Percentiles rank a stretch among this genome's conserved stretches.
Conservation (phyloP, 495 filamentous ascomycete genomes). For the Hypoxylon subgilvum region DNA sequence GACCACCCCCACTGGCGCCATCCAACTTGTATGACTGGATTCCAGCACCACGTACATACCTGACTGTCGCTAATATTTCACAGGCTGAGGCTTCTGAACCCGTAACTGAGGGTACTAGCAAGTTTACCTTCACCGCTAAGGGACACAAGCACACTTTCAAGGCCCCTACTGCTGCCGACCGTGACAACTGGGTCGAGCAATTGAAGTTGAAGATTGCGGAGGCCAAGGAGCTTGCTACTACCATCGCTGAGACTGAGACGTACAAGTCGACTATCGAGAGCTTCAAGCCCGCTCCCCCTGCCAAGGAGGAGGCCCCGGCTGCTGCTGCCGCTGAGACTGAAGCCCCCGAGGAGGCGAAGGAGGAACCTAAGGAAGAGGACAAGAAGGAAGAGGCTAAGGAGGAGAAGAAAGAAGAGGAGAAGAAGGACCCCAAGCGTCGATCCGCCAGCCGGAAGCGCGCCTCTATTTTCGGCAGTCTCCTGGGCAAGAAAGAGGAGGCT, state of each 20-base stretch:
- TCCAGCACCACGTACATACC: no score
- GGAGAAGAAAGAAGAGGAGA: slow-evolving; percentile 52
- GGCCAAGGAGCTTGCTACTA: slow-evolving; percentile 74
- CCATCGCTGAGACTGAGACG: slow-evolving; percentile 70
- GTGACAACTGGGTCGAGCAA: slow-evolving; percentile 86
- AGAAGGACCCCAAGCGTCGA: slow-evolving; percentile 64
- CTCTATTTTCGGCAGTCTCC: slow-evolving; percentile 78
- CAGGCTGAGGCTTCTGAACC: slow-evolving; percentile 88
- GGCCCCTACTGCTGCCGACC: slow-evolving; percentile 72
- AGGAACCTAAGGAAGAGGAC: slow-evolving; percentile 52
- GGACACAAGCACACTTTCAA: slow-evolving; percentile 92
- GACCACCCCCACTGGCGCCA: slow-evolving; percentile 75
- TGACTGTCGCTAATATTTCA: no score
- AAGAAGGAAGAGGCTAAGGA: slow-evolving; percentile 52
- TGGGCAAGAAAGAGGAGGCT: slow-evolving; percentile 76
- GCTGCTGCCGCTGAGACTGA: slow-evolving; percentile 38
- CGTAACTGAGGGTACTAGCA: slow-evolving; percentile 70
- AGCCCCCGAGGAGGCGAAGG: slow-evolving; percentile 56
- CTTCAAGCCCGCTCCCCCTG: slow-evolving; percentile 65
- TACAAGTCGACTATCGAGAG: slow-evolving; percentile 81
- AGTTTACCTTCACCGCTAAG: slow-evolving; percentile 83
- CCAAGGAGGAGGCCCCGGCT: slow-evolving; percentile 56
- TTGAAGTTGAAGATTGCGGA: slow-evolving; percentile 77
- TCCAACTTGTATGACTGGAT: slow-evolving; percentile 78
- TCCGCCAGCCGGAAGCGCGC: slow-evolving; percentile 87